Evolutionary conservation across 129 eudicot species (phyloP), one percentile per base, ranked within the genome.

Genomic region (Oenanthe sinensis): DNA sequence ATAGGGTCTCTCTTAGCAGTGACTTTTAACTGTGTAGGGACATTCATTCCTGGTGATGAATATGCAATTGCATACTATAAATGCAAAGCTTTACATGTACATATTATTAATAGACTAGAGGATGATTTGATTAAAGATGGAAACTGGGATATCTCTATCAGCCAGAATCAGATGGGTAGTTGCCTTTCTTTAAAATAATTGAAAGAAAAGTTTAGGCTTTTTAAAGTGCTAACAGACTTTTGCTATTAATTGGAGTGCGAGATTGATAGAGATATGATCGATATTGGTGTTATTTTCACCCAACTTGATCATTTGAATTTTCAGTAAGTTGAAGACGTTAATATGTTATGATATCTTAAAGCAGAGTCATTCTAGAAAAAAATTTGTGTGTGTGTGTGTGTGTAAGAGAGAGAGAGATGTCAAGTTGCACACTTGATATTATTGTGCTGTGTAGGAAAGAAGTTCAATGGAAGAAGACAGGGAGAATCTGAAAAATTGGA

Each of bases 221-320:
- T 70, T 77, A 63, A 84, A 87, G 90, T 83, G 89, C 82, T 81
- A 85, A 78, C 85, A 77, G 88, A 82, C 85, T 84, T 83, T 74
- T 84, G 58, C 73, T 44, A 45, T 77, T 73, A 74, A 82, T 46
- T 79, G 80, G 79, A 77, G 83, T 85, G 76, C 22, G 28, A 42
- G 13, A 72, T 72, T 45, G 55, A 74, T 24, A 26, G n/a, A 44
- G 40, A 45, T 33, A 33, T 33, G 36, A 33, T 24, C 22, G 17
- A 46, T 74, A 39, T 16, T 46, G 77, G 43, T 72, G 52, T 72
- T 42, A 72, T 72, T 26, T 42, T 43, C 76, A 72, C 76, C 7
- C 76, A 44, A 20, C 76, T 72, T 44, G 52, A 20, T 72, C 36
- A n/a, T 20, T 50, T 50, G 28, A 75, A 22, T 47, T 75, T 46